Percentiles rank a stretch among this genome's conserved stretches.
Conservation (phyloP, 345 rosid genomes). For the Euphorbia pulcherrima region DNA sequence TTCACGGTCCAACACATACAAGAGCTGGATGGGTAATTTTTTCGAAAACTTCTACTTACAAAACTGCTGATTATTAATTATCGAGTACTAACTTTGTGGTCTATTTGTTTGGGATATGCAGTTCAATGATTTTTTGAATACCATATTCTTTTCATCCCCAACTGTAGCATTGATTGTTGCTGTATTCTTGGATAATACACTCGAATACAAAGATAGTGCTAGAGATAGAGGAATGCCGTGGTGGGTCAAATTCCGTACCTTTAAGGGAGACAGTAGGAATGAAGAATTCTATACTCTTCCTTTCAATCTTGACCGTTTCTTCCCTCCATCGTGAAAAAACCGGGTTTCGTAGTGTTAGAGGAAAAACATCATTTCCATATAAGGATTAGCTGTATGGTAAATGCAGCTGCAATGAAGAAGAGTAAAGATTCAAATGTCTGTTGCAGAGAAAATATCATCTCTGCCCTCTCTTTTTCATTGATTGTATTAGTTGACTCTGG, state of each 20-base stretch:
- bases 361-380: constrained; percentile 34
- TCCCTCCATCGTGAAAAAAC: constrained; percentile 70
- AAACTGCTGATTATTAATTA: not conserved
- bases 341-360: constrained; percentile 9
- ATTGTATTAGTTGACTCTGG: constrained; percentile 3
- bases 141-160: constrained; percentile 86
- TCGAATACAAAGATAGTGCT: constrained; percentile 81
- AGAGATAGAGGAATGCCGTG: constrained; percentile 92
- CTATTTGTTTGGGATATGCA: constrained; percentile 25
- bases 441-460: constrained; percentile 15
- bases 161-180: constrained; percentile 74
- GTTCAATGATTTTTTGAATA: constrained; percentile 96
- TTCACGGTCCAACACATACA: constrained; percentile 90
- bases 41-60: not conserved
- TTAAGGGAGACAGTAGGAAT: constrained; percentile 81
- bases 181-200: constrained; percentile 86
- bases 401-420: constrained; percentile 3
- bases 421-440: constrained; percentile 2
- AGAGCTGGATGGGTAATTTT: constrained; percentile 77
- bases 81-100: not conserved
- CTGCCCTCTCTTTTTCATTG: constrained; percentile 4
- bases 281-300: constrained; percentile 96
- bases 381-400: constrained; percentile 4
- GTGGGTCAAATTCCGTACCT: constrained; percentile 89
- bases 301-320: constrained; percentile 90